Evolutionary conservation across 164 flowering plant genomes (phyloP).

Genomic region (Chimonanthus praecox): DNA sequence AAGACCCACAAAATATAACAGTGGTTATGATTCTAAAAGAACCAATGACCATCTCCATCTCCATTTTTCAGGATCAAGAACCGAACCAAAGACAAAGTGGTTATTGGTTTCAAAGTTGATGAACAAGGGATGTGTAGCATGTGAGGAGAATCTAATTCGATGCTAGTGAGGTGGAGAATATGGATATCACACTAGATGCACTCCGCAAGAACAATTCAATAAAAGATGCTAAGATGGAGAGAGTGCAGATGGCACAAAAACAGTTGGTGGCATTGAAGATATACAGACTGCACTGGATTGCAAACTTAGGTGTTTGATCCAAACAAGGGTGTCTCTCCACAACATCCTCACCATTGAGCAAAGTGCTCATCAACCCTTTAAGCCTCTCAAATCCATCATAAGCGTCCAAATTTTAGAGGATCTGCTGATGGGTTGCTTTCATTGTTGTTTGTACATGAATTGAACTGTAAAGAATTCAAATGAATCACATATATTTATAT

Average conservation of each 20-base stretch:
- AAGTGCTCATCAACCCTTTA: background rate
- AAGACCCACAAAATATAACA: constrained; percentile 10
- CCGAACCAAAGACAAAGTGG: constrained; percentile 30
- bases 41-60: constrained; percentile 18
- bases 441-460: background rate
- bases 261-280: constrained; percentile 50
- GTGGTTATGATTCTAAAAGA: constrained; percentile 28
- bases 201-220: background rate
- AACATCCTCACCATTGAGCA: constrained; percentile 36
- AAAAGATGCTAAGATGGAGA: constrained; percentile 24
- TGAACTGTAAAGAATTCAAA: background rate
- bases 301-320: constrained; percentile 46
- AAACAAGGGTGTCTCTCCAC: constrained; percentile 52
- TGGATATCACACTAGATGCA: constrained; percentile 21
- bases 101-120: constrained; percentile 21
- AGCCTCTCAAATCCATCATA: background rate
- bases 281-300: constrained; percentile 43
- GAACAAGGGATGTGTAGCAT: constrained; percentile 11
- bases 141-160: constrained; percentile 9
- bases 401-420: constrained; percentile 15
- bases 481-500: too few relatives aligned
- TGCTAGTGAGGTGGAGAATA: constrained; percentile 30
- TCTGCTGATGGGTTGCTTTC: background rate
- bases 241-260: constrained; percentile 24
- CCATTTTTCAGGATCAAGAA: constrained; percentile 24